A percentile compares a stretch with the other conserved stretches of the same genome.
phyloP scores from a whole-genome alignment of 116 monocot species.

The Dioscorea cayenensis region DNA sequence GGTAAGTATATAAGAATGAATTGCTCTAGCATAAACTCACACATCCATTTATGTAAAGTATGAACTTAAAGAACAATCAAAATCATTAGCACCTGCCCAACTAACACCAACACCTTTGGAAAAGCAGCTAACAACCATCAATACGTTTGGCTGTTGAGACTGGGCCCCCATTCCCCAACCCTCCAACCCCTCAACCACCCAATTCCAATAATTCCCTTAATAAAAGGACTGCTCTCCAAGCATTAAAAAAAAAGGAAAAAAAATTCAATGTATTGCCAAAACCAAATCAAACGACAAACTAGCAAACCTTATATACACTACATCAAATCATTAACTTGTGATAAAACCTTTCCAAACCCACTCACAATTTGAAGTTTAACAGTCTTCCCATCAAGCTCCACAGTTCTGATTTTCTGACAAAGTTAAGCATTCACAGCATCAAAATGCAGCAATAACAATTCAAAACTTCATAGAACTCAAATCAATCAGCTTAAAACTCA shows the following conservation, averaged over 20 bases:
- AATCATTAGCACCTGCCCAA: background rate
- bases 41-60: background rate
- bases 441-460: background rate
- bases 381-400: conserved; percentile 82
- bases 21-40: background rate
- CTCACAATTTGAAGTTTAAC: conserved; percentile 93
- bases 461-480: background rate
- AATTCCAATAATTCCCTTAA: background rate
- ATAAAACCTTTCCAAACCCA: background rate
- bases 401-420: conserved; percentile 77
- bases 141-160: background rate
- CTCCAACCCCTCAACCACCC: background rate
- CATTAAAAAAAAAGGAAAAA: background rate
- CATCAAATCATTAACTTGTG: background rate
- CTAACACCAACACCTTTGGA: background rate
- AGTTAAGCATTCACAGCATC: background rate
- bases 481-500: conserved; percentile 23
- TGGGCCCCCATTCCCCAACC: conserved; percentile 1
- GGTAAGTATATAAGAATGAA: background rate
- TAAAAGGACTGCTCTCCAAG: background rate
- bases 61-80: background rate
- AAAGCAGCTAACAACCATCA: background rate
- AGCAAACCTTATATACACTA: background rate
- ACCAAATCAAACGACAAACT: background rate
- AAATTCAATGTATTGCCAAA: background rate